Percentiles rank a stretch among this genome's conserved stretches.
Conservation (phyloP, 2,329 filamentous ascomycete genomes). For the Fusarium setosum region DNA sequence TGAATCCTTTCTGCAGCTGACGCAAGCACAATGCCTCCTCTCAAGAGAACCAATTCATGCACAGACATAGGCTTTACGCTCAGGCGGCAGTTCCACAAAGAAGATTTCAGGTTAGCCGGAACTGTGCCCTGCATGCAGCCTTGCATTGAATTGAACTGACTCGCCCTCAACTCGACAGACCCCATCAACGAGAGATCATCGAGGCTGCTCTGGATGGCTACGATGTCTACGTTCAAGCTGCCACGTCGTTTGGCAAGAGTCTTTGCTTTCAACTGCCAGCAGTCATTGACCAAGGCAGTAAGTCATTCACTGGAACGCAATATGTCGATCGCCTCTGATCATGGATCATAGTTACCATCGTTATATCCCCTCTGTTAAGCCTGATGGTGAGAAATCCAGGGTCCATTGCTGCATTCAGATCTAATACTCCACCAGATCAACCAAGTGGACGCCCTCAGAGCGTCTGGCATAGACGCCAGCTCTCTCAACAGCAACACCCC, state of each 20-base stretch:
- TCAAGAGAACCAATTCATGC: conserved; percentile 60
- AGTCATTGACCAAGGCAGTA: conserved; percentile 86
- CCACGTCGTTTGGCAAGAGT: conserved; percentile 92
- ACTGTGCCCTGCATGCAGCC: neutral
- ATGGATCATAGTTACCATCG: conserved; percentile 77
- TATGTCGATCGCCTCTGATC: conserved; percentile 26
- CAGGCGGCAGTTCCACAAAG: conserved; percentile 78
- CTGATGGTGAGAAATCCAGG: conserved; percentile 75
- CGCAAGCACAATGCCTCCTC: conserved; percentile 51
- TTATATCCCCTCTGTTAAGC: conserved; percentile 88
- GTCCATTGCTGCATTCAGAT: neutral
- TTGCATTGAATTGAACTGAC: conserved; percentile 2
- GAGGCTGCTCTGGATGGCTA: conserved; percentile 81
- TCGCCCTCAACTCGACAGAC: conserved; percentile 60
- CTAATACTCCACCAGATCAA: conserved; percentile 72
- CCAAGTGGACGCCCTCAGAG: conserved; percentile 84
- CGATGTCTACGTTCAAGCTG: conserved; percentile 94
- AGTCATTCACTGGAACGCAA: conserved; percentile 48
- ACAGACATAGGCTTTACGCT: conserved; percentile 81
- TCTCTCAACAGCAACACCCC: conserved; percentile 89
- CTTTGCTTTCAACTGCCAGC: conserved; percentile 93
- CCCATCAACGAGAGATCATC: conserved; percentile 89
- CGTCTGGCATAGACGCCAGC: conserved; percentile 81
- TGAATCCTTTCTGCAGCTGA: conserved; percentile 16
- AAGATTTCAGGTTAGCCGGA: conserved; percentile 72